Evolutionary conservation across 805 yeast species (phyloP).

Genomic region (Kuraishia borneana): DNA sequence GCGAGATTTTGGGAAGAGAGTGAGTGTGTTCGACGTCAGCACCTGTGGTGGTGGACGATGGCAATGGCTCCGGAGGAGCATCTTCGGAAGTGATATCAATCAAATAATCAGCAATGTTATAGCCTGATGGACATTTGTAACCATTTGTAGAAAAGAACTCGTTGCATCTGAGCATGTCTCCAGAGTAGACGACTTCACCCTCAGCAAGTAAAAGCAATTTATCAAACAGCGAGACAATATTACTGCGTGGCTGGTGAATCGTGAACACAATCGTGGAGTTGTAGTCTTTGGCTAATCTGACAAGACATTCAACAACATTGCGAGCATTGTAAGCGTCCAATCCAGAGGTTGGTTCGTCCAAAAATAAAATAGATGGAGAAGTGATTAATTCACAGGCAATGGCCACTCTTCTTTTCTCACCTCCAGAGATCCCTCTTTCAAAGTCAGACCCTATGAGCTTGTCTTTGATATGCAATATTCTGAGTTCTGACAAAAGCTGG

Average conservation of each 20-base stretch:
- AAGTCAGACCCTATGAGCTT: conserved; percentile 81
- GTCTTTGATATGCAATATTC: conserved; percentile 77
- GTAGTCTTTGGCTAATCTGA: conserved; percentile 65
- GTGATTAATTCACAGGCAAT: conserved; percentile 92
- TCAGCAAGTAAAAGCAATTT: conserved; percentile 69
- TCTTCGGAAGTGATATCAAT: conserved; percentile 76
- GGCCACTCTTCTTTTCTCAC: conserved; percentile 85
- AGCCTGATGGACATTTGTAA: conserved; percentile 76
- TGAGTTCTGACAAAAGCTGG: conserved; percentile 76
- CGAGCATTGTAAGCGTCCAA: conserved; percentile 88
- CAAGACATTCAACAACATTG: conserved; percentile 80
- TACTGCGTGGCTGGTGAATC: conserved; percentile 95
- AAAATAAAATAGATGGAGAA: conserved; percentile 68
- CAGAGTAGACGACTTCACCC: conserved; percentile 82
- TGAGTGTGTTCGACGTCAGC: conserved; percentile 13
- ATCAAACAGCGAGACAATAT: conserved; percentile 87
- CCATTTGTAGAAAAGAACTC: conserved; percentile 71
- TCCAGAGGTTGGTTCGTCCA: conserved; percentile 95
- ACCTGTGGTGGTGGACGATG: conserved; percentile 8
- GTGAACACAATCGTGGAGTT: conserved; percentile 86
- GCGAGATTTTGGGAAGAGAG: conserved; percentile 12
- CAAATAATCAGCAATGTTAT: conserved; percentile 87
- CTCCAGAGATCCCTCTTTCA: conserved; percentile 87
- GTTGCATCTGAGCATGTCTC: conserved; percentile 64
- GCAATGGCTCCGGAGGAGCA: conserved; percentile 9